Base-by-base conservation (phyloP, 345 rosid species). In the Psidium friedrichsthalianum region DNA sequence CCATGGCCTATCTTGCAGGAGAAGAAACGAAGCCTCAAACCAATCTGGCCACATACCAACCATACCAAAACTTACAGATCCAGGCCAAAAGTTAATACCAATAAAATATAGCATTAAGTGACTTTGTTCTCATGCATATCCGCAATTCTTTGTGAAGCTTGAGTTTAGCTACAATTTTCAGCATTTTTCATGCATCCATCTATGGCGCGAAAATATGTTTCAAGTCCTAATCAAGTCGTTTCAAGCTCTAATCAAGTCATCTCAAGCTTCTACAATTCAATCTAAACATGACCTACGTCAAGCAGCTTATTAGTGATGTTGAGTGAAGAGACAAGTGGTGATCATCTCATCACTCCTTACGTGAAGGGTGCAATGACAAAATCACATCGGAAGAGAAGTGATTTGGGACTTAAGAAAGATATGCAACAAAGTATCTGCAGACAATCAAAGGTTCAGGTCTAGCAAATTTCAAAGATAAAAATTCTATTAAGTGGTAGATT, bases 21-120 rank as follows among this genome's bases (percentile, higher is more conserved):
- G 76, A 4, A 64, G 44, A 5, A 5, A 32, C 0, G 3, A 64
- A 29, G 74, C 42, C 32, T 16, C 11, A 0, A 61, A 61, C 1
- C 0, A 1, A 29, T 29, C 10, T 29, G 0, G 21, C 3, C 22
- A 29, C 42, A 0, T 7, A 15, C 22, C 42, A n/a, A 27, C 36
- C n/a, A 13, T 59, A 59, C 69, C 8, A 59, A n/a, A 6, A 61
- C 2, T 3, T n/a, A 27, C 36, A 13, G 2, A 2, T 12, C 2
- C 0, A 1, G 36, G 1, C 20, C 16, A 14, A 59, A 59, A 59
- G 20, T 36, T 27, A 59, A 59, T 13, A 27, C 16, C 74, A 59
- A 59, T 5, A 2, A n/a, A 59, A 59, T 59, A 12, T 58, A 5
- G 64, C 54, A 4, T 42, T 4, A 1, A 42, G 44, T 42, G 44